Percentiles rank a stretch among this genome's conserved stretches.
phyloP scores from a whole-genome alignment of 2,329 filamentous ascomycete genomes.

The Diaporthe ilicicola region DNA sequence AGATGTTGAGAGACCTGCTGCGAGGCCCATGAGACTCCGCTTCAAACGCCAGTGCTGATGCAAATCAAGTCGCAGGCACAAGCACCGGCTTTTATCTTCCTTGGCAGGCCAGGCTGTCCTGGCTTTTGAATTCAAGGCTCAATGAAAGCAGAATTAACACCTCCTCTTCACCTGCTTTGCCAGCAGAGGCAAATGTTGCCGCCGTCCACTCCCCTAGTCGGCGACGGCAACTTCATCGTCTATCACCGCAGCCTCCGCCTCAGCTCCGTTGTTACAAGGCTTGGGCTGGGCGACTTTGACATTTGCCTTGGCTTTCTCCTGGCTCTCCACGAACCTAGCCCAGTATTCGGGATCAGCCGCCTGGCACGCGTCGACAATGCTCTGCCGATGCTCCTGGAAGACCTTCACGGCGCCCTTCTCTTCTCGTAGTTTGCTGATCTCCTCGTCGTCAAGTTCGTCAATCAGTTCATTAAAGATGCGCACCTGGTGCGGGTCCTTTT shows the following conservation, averaged over 20 bases:
- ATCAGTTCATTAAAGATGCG: slow-evolving; percentile 69
- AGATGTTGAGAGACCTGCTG: not conserved
- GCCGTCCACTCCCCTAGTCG: slow-evolving; percentile 3
- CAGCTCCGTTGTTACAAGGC: not conserved
- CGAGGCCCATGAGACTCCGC: not conserved
- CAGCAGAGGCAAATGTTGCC: not conserved
- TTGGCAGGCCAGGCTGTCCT: not conserved
- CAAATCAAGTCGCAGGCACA: slow-evolving; percentile 8
- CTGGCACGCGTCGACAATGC: slow-evolving; percentile 58
- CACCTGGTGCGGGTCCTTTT: slow-evolving; percentile 58
- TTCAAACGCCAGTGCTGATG: slow-evolving; percentile 21
- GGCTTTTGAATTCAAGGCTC: not conserved
- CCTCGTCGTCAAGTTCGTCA: slow-evolving; percentile 68
- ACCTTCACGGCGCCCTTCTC: slow-evolving; percentile 68
- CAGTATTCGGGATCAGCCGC: slow-evolving; percentile 73
- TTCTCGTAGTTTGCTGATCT: slow-evolving; percentile 60
- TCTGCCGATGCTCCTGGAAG: slow-evolving; percentile 65
- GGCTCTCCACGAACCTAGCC: slow-evolving; percentile 68
- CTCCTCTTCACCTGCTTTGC: not conserved
- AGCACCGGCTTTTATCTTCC: not conserved
- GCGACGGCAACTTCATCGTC: slow-evolving; percentile 15
- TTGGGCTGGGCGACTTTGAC: slow-evolving; percentile 45
- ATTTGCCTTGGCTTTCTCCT: slow-evolving; percentile 66
- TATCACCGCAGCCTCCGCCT: not conserved
- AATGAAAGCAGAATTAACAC: slow-evolving; percentile 8